Base-by-base conservation (phyloP, 768 basidiomycete genomes). In the Suillus discolor region DNA sequence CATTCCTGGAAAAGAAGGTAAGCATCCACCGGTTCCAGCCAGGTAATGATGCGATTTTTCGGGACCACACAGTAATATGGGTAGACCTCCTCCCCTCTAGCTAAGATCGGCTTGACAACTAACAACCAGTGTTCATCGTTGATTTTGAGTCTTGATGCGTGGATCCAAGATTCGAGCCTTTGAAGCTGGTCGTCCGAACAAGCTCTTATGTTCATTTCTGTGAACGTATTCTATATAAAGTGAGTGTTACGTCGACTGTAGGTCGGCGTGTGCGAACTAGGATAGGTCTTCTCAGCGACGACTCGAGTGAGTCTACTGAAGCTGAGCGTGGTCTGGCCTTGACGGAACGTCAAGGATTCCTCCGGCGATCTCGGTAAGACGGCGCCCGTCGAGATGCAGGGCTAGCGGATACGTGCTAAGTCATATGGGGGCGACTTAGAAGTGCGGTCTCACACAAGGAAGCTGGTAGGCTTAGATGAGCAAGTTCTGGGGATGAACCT, bases 1-100 rank as follows among this genome's bases (percentile, higher is more conserved):
- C 31, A 62, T 36, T 51, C 62, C n/a, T 62, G 45, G 15, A 62
- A 62, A 13, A 62, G 49, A 39, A 62, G 20, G 28, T 20, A 31
- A 5, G 13, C 49, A 23, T 62, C 6, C 12, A 62, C 36, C n/a
- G 13, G 34, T 6, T 47, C 11, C 0, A 34, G 3, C 45, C 62
- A 62, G 11, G 45, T 36, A 25, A 62, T 62, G 16, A 42, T 49
- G 20, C 15, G 23, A 31, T 36, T 53, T 13, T n/a, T 39, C 7
- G 9, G 62, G 34, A 34, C 47, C 0, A 51, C 45, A n/a, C 25
- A 62, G 18, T 62, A 62, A 7, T 62, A 62, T 23, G 44, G 20
- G 9, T 38, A 62, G 38, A 18, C 6, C 6, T 62, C n/a, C 28
- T n/a, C 15, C 16, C 13, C 23, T 62, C 7, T 25, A 47, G 16